phyloP scores from a whole-genome alignment of 768 basidiomycete species.

The Russula compacta region DNA sequence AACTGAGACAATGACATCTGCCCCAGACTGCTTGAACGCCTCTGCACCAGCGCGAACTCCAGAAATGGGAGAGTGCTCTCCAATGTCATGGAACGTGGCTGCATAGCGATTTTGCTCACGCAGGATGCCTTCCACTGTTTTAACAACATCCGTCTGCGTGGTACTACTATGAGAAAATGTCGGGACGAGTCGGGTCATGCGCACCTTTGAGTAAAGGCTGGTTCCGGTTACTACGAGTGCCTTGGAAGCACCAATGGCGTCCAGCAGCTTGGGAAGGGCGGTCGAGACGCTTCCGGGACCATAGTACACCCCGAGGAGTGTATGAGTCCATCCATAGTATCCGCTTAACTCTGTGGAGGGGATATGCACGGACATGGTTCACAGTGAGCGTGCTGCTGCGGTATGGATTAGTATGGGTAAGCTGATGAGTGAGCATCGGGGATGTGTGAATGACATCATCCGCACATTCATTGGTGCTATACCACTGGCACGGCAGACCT shows the following conservation, averaged over 20 bases:
- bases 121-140: slow-evolving; percentile 46
- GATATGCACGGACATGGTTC: slow-evolving; percentile 2
- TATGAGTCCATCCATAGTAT: slow-evolving; percentile 58
- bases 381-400: not conserved
- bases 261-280: slow-evolving; percentile 55
- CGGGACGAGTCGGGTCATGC: not conserved
- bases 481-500: not conserved
- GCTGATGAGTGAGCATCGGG: no score
- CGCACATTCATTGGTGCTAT: no score
- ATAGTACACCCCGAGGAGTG: slow-evolving; percentile 60
- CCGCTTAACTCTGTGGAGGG: slow-evolving; percentile 33
- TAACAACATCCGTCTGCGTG: slow-evolving; percentile 50
- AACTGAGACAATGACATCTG: slow-evolving; percentile 62
- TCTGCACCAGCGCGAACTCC: slow-evolving; percentile 52
- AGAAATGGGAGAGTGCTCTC: slow-evolving; percentile 61
- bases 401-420: no score
- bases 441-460: no score
- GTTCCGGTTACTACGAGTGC: slow-evolving; percentile 67
- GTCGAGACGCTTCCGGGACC: slow-evolving; percentile 58
- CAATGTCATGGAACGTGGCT: slow-evolving; percentile 64
- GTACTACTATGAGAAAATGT: not conserved
- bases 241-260: slow-evolving; percentile 45
- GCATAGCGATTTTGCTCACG: slow-evolving; percentile 50
- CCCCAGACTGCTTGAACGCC: slow-evolving; percentile 44
- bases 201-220: slow-evolving; percentile 56